Conservation (phyloP, 441 rosid genomes). For the Kokia cookei region DNA sequence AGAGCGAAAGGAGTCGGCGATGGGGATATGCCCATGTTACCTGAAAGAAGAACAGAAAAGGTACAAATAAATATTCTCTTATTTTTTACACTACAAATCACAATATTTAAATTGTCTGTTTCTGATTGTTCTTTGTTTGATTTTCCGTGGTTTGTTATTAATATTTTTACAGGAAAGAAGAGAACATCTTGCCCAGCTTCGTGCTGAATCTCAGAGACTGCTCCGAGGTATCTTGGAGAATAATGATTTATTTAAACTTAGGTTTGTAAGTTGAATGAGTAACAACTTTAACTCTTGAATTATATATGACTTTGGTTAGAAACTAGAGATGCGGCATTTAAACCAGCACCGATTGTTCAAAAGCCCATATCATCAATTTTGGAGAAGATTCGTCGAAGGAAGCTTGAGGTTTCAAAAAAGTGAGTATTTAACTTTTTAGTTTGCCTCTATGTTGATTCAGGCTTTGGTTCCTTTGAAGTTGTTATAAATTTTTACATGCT, state of each 20-base stretch:
- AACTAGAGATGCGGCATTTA: conserved; percentile 75
- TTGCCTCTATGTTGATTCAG: not conserved
- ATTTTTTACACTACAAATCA: not conserved
- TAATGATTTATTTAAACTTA: not conserved
- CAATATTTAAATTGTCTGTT: not conserved
- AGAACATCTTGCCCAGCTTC: conserved; percentile 52
- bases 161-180: conserved; percentile 52
- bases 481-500: not conserved
- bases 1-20: conserved; percentile 36
- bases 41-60: conserved; percentile 50
- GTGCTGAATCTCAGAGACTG: conserved; percentile 80
- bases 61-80: conserved; percentile 17
- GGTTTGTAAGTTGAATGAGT: not conserved
- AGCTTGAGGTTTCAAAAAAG: conserved; percentile 70
- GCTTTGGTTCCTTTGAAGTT: not conserved
- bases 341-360: conserved; percentile 55
- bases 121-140: conserved; percentile 7
- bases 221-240: conserved; percentile 53
- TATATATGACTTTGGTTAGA: conserved; percentile 34
- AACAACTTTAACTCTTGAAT: not conserved
- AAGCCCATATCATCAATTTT: conserved; percentile 78
- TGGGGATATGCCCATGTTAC: conserved; percentile 29
- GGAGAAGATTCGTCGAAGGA: conserved; percentile 84
- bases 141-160: not conserved
- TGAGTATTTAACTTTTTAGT: conserved; percentile 24